These are phyloP conservation scores for Chytriomyces confervae DNA, from an alignment of 192 early-diverging fungal genomes.

Conservation along the genomic window DNA sequence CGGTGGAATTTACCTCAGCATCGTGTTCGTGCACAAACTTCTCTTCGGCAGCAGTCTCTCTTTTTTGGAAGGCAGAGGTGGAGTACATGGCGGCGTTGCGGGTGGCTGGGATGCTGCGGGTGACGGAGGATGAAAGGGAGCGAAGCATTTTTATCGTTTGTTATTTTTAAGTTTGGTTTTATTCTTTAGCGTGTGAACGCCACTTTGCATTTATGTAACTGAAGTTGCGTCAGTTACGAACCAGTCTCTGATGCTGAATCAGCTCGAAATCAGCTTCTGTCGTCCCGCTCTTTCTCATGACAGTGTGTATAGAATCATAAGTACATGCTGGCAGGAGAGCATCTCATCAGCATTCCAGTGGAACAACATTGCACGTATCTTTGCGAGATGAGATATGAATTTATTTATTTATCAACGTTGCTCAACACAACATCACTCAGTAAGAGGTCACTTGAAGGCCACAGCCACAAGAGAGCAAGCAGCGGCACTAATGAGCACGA, in stretches of 20 bases:
- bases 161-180: background rate
- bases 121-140: background rate
- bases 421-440: background rate
- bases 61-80: constrained; percentile 9
- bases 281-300: no score
- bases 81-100: constrained; percentile 22
- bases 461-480: background rate
- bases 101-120: background rate
- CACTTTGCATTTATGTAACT: background rate
- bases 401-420: no score
- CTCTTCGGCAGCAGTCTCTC: constrained; percentile 15
- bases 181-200: background rate
- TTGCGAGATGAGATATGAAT: no score
- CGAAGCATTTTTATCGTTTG: background rate
- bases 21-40: constrained; percentile 36
- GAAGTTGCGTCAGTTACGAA: no score
- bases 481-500: background rate
- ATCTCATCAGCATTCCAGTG: no score
- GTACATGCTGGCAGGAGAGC: no score
- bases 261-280: no score
- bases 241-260: no score
- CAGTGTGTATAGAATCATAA: no score
- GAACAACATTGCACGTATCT: no score
- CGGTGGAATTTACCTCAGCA: constrained; percentile 10
- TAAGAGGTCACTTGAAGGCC: background rate